Conservation (phyloP, 2,329 filamentous ascomycete genomes). For the Endothia cerciana region DNA sequence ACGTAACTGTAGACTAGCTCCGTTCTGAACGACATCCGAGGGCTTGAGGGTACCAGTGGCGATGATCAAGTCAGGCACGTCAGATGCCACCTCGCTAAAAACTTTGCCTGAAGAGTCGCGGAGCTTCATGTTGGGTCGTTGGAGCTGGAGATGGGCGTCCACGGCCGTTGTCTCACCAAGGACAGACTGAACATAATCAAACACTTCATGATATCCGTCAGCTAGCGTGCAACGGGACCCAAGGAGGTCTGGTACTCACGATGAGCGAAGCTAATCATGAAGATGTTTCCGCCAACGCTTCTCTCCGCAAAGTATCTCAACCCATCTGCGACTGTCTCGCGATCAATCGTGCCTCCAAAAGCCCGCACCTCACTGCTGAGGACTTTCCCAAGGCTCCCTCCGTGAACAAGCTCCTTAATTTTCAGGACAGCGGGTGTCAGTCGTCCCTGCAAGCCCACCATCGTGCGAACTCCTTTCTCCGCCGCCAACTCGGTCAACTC, state of each 20-base stretch:
- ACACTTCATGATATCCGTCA: conserved; percentile 40
- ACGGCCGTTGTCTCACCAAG: conserved; percentile 49
- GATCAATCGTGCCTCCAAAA: conserved; percentile 41
- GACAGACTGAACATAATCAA: conserved; percentile 50
- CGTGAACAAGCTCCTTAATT: conserved; percentile 48
- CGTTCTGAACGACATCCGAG: conserved; percentile 33
- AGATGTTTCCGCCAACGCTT: conserved; percentile 49
- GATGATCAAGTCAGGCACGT: conserved; percentile 35
- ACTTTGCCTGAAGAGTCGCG: conserved; percentile 39
- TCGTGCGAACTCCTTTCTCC: conserved; percentile 36
- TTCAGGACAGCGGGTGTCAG: conserved; percentile 48
- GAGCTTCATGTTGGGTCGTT: conserved; percentile 46
- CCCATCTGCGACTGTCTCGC: conserved; percentile 39
- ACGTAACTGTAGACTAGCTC: conserved; percentile 44
- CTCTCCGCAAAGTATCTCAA: conserved; percentile 54
- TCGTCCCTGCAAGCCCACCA: conserved; percentile 57
- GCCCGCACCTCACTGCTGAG: conserved; percentile 53
- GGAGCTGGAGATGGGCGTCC: conserved; percentile 48
- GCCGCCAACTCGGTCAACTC: conserved; percentile 45
- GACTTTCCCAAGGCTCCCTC: conserved; percentile 54
- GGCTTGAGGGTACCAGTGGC: conserved; percentile 39
- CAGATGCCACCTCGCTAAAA: conserved; percentile 39
- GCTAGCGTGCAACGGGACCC: conserved; percentile 27
- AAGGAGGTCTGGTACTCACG: conserved; percentile 36
- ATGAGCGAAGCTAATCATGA: conserved; percentile 49